phyloP scores from a whole-genome alignment of 768 basidiomycete genomes.

The Neoboletus magnificus region DNA sequence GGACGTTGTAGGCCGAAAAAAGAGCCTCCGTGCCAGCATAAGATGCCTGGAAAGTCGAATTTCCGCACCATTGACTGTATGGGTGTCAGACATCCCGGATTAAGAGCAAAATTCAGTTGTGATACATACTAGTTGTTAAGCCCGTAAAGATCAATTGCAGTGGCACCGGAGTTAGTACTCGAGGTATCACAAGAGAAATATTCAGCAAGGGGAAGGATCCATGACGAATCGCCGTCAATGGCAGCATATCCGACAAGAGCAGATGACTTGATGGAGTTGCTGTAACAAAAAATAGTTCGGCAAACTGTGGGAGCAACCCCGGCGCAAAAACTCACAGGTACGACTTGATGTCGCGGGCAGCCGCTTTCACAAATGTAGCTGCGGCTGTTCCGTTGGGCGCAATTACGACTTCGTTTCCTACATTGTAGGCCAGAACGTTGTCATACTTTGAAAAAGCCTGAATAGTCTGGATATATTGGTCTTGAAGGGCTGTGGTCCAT shows the following conservation, averaged over 20 bases:
- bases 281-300: slow-evolving; percentile 22
- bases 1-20: slow-evolving; percentile 67
- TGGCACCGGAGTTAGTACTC: slow-evolving; percentile 47
- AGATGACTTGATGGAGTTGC: slow-evolving; percentile 59
- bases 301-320: neutral
- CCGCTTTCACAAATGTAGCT: slow-evolving; percentile 84
- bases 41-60: slow-evolving; percentile 50
- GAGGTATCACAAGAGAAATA: slow-evolving; percentile 76
- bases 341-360: slow-evolving; percentile 82
- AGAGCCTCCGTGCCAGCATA: slow-evolving; percentile 55
- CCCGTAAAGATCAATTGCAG: slow-evolving; percentile 81
- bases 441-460: slow-evolving; percentile 79
- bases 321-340: slow-evolving; percentile 61
- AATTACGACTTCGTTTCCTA: slow-evolving; percentile 82
- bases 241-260: slow-evolving; percentile 83
- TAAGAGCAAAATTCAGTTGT: neutral
- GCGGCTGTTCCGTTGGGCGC: slow-evolving; percentile 52
- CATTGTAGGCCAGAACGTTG: slow-evolving; percentile 86
- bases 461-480: slow-evolving; percentile 77
- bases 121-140: slow-evolving; percentile 77
- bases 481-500: slow-evolving; percentile 79
- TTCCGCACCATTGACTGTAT: slow-evolving; percentile 79
- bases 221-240: slow-evolving; percentile 67
- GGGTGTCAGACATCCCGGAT: slow-evolving; percentile 1
- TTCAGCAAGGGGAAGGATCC: slow-evolving; percentile 65